Conservation (phyloP, 129 eudicot species). For the Flaveria trinervia region DNA sequence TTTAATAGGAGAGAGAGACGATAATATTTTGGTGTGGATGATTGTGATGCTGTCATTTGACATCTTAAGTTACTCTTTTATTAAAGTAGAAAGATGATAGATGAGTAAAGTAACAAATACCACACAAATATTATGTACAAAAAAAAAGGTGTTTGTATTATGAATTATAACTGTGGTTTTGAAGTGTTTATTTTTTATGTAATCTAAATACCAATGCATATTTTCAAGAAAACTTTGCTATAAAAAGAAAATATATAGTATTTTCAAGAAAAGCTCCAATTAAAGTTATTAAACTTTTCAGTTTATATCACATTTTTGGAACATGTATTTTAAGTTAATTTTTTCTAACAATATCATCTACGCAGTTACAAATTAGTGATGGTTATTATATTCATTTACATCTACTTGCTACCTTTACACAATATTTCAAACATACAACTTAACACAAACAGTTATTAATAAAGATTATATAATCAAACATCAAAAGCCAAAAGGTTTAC, state of each 20-base stretch:
- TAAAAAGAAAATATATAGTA: neutral
- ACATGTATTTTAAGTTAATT: neutral
- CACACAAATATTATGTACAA: no score
- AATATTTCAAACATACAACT: neutral
- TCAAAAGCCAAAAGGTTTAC: constrained; percentile 10
- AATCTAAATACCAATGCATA: no score
- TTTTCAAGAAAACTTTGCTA: neutral
- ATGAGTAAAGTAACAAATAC: no score
- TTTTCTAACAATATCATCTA: constrained; percentile 1
- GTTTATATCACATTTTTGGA: neutral
- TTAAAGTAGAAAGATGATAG: no score
- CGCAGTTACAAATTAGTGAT: neutral
- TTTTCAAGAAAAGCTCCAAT: neutral
- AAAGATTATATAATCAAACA: constrained; percentile 8
- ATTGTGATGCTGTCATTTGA: no score
- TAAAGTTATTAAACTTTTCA: neutral
- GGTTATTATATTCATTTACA: neutral
- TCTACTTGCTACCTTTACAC: neutral
- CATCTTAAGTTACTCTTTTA: no score
- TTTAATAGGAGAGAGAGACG: no score
- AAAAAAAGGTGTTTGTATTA: no score
- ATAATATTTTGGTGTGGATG: no score
- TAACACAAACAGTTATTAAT: neutral
- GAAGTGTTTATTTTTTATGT: no score
- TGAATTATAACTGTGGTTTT: no score